Conservation (phyloP, 371 early-diverging fungal species). For the Nosema muscidifuracis region DNA sequence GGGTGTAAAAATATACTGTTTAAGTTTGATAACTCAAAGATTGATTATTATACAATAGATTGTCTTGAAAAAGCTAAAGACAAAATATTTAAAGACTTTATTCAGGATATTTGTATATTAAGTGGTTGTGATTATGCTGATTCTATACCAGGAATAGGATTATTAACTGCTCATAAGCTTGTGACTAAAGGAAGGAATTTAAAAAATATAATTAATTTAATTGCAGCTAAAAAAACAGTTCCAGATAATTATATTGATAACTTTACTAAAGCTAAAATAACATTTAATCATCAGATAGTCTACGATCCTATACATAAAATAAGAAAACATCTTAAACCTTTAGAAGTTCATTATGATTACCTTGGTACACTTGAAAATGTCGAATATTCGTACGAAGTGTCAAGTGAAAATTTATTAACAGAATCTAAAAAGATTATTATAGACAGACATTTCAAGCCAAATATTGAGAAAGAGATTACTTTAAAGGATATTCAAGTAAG, state of each 20-base stretch:
- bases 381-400: constrained; percentile 12
- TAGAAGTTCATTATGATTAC: constrained; percentile 7
- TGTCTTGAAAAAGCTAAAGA: constrained; percentile 40
- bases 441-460: background rate
- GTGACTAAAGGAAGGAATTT: constrained; percentile 61
- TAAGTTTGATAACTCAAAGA: constrained; percentile 53
- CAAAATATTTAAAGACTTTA: constrained; percentile 57
- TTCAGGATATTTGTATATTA: constrained; percentile 81
- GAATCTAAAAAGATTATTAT: background rate
- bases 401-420: background rate
- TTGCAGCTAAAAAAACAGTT: constrained; percentile 34
- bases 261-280: constrained; percentile 48
- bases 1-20: constrained; percentile 67
- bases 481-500: background rate
- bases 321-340: constrained; percentile 41
- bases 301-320: constrained; percentile 51
- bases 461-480: background rate
- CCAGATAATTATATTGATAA: constrained; percentile 49
- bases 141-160: constrained; percentile 74
- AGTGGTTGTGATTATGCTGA: constrained; percentile 90
- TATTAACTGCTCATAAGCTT: constrained; percentile 71
- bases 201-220: constrained; percentile 34
- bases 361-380: constrained; percentile 47
- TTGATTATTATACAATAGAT: constrained; percentile 46
- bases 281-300: constrained; percentile 62